Base-by-base conservation (phyloP, 257 asterid genomes). In the Solanum pimpinellifolium region DNA sequence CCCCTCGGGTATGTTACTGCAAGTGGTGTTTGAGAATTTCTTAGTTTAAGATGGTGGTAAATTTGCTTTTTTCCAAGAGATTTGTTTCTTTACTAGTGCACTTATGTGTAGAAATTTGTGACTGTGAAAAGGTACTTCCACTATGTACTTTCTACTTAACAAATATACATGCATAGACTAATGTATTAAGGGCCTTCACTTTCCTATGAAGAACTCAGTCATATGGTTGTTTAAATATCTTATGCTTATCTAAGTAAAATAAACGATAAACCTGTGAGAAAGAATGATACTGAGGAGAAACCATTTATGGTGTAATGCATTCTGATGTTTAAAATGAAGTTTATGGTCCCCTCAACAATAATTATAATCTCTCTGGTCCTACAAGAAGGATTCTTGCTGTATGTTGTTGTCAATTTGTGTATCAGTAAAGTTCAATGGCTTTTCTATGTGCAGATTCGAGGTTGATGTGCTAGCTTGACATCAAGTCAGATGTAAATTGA, bases 1-100 rank as follows among this genome's bases (percentile, higher is more conserved):
- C 99, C 86, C 99, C 99, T 31, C 93, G 97, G 98, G 99, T 97
- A 94, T 91, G 96, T 86, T 41, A 47, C 25, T 86, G 35, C 56
- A 86, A 66, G 68, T 44, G 62, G 10, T 77, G 68, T 80, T 86
- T 78, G 86, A 56, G 47, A 47, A 39, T 86, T 86, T 86, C 85
- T 49, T 80, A 80, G 69, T 47, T 47, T 80, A 80, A 29, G 44
- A 80, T 80, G 35, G 69, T 59, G 42, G 69, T 80, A 42, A 16
- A 49, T 80, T 27, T 80, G 7, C 11, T 80, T 47, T 18, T 18
- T 31, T 18, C 39, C 25, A 47, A 18, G 85, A 80, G 44, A 39
- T 18, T 80, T 80, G 44, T 11, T 47, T 80, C 44, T 68, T 49
- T 80, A 49, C 69, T 80, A 52, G 18, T 80, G 85, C 85, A 80